These are phyloP conservation scores for Pyrenophora teres DNA, from an alignment of 2,329 filamentous ascomycete species.

Conservation along the genomic window DNA sequence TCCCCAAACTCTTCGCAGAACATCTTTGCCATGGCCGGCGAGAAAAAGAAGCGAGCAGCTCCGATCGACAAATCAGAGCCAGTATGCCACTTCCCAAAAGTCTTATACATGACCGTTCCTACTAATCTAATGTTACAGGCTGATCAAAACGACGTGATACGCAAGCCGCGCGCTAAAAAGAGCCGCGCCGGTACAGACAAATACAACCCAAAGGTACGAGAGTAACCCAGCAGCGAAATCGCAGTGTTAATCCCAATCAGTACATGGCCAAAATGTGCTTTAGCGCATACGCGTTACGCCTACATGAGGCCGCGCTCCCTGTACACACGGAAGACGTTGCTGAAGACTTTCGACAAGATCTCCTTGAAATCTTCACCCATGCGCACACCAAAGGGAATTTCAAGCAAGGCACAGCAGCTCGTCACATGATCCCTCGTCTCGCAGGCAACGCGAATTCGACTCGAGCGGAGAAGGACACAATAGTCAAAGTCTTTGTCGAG, in stretches of 20 bases:
- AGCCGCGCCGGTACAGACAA: not conserved
- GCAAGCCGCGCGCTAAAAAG: not conserved
- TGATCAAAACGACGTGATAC: not conserved
- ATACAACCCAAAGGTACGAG: constrained; percentile 8
- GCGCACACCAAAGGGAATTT: constrained; percentile 1
- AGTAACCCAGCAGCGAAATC: too few species aligned
- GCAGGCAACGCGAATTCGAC: not conserved
- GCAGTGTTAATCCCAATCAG: not conserved
- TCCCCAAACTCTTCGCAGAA: not conserved
- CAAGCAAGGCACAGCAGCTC: not conserved
- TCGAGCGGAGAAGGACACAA: not conserved
- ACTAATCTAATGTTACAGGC: not conserved
- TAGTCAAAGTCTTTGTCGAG: constrained; percentile 1
- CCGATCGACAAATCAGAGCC: not conserved
- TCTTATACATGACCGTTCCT: not conserved
- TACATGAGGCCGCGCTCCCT: not conserved
- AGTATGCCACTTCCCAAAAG: not conserved
- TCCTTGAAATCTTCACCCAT: constrained; percentile 4
- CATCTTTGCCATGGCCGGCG: not conserved
- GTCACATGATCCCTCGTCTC: constrained; percentile 9
- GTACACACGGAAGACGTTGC: not conserved
- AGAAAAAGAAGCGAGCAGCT: constrained; percentile 5
- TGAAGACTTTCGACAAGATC: constrained; percentile 4
- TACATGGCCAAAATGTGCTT: constrained; percentile 12
- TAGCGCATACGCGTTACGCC: constrained; percentile 1